phyloP scores from a whole-genome alignment of 768 basidiomycete genomes.

The Russula virescens region DNA sequence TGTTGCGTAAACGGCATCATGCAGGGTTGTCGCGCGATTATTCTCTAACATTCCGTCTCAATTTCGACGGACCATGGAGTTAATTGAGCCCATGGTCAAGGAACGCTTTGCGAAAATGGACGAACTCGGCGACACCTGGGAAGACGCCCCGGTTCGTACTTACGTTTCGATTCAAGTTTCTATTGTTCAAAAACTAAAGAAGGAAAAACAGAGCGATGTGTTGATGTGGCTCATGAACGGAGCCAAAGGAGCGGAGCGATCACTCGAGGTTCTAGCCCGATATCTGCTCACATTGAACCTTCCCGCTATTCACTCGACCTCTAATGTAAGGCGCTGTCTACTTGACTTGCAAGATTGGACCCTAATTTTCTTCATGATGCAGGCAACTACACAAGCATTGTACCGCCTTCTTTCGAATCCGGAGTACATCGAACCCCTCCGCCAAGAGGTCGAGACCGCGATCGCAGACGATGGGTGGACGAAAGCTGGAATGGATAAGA shows the following conservation, averaged over 20 bases:
- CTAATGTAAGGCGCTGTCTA: conserved; percentile 28
- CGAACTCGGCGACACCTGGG: background rate
- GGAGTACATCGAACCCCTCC: conserved; percentile 25
- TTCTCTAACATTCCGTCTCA: background rate
- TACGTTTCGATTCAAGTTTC: no score
- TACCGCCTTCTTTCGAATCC: conserved; percentile 26
- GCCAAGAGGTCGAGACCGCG: conserved; percentile 24
- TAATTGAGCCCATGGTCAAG: background rate
- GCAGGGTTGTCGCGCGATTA: no score
- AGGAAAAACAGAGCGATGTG: conserved; percentile 33
- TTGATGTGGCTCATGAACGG: conserved; percentile 40
- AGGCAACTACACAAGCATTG: conserved; percentile 18
- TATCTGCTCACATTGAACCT: conserved; percentile 37
- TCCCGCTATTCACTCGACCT: conserved; percentile 33
- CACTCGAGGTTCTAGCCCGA: conserved; percentile 28
- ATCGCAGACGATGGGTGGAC: conserved; percentile 21
- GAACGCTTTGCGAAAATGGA: background rate
- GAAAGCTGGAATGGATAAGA: conserved; percentile 21
- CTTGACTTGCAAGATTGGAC: no score
- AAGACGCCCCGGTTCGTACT: background rate
- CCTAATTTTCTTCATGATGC: background rate
- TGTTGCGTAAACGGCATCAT: no score
- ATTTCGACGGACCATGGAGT: background rate
- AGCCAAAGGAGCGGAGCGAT: conserved; percentile 29
- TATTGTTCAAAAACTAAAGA: conserved; percentile 1